Base-by-base conservation (phyloP, 2,329 filamentous ascomycete genomes). In the Epichloe festucae region DNA sequence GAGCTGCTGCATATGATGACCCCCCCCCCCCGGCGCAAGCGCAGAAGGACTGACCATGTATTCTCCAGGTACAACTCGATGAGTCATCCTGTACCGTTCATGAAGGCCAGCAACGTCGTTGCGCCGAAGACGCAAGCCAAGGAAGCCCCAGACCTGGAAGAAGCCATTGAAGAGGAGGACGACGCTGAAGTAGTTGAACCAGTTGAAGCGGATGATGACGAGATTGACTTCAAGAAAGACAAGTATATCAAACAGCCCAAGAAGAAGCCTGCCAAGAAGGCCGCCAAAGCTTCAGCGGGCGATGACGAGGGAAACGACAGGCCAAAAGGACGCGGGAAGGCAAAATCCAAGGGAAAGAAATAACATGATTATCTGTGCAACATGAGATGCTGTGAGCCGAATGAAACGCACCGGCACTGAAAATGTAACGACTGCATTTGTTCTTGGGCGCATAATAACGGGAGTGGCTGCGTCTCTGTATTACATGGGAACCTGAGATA, bases 231-330 rank as follows among this genome's bases (percentile, higher is more conserved):
- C 49, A 89, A 85, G 62, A 95, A 91, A 64, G 93, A 98, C 69
- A 97, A 96, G 68, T 96, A 95, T 62, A 90, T 97, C 65, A 95
- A 93, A 67, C 78, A 85, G 63, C 88, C 91, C 12, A 96, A 95
- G 75, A 81, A 80, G 62, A 78, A 80, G 64, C 40, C 61, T 6
- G 62, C 67, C n/a, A 73, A 73, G 61, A 73, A 71, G 57, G 55
- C 66, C 0, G 68, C 54, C 44, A 74, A 74, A 43, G 69, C 70
- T 12, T 73, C 72, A n/a, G 76, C 76, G 6, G 71, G 69, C 17
- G 74, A 73, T 19, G 74, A 73, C 0, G 74, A 71, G 11, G 73
- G 71, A 46, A 77, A 77, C 10, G 74, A 73, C 51, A 77, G 77
- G 57, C 70, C 76, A 57, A 81, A 78, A 62, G 70, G 64, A 11